Evolutionary conservation across 139 green algal genomes (phyloP).

Genomic region (Coccomyxa sp.): DNA sequence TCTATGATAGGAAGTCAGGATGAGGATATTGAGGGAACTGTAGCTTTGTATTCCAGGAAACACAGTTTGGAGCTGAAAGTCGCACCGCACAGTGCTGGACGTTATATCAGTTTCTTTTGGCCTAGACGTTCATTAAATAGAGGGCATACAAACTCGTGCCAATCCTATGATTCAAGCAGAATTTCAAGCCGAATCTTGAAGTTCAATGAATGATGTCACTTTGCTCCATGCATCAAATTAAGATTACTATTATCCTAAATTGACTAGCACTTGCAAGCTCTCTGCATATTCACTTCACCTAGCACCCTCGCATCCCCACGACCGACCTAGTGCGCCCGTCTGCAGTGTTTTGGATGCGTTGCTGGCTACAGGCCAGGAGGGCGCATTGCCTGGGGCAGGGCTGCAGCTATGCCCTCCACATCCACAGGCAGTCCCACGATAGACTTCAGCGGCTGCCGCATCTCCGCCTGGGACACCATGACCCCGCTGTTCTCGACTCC

Average conservation of each 20-base stretch:
- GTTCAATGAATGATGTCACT: neutral
- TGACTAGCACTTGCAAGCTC: neutral
- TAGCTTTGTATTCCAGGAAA: neutral
- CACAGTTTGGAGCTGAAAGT: no score
- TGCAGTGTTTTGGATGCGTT: no score
- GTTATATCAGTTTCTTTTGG: no score
- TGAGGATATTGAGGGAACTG: neutral
- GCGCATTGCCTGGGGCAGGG: neutral
- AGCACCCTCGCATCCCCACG: neutral
- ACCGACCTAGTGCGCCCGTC: no score
- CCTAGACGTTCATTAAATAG: no score
- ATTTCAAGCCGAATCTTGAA: neutral
- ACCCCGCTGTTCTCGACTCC: neutral
- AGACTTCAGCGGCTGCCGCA: conserved; percentile 73
- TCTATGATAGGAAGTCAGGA: neutral
- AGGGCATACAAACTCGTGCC: no score
- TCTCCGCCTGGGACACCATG: conserved; percentile 45
- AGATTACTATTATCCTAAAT: neutral
- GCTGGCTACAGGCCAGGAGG: neutral
- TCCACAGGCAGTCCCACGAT: conserved; percentile 75
- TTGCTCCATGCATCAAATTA: neutral
- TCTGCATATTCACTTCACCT: neutral
- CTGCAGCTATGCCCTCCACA: conserved; percentile 29
- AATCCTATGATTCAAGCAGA: neutral
- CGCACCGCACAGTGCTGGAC: no score